Base-by-base conservation (phyloP, 2,329 filamentous ascomycete species). In the Colletotrichum filicis region DNA sequence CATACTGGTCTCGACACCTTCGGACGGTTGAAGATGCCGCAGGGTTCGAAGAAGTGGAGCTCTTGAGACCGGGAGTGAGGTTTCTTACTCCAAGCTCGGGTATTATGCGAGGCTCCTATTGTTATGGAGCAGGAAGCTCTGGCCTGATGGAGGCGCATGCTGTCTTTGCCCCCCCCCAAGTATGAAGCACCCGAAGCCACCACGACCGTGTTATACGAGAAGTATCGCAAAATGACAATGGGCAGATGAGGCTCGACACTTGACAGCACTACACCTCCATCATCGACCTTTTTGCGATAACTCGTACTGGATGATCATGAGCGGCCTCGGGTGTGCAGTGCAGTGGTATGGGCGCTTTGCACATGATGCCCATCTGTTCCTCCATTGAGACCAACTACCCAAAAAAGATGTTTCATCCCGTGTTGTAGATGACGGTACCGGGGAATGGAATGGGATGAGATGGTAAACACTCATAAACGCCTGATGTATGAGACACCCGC, bases 391-490 rank as follows among this genome's bases (percentile, higher is more conserved):
- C 42, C 19, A 22, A 49, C 19, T n/a, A n/a, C 42, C 42, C 6
- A 35, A 35, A 16, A 52, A 53, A 30, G 8, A 63, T 63, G 71
- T 74, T 74, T 74, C 71, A 67, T 74, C 71, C 68, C 67, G 67
- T 67, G 46, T 72, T 52, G 37, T 63, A 61, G 60, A 65, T 63
- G 55, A 19, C 28, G 19, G 26, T 32, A 46, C 58, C 22, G n/a
- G 42, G 14, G 28, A 32, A 67, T 67, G 35, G 71, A 68, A 74
- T 46, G 71, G 63, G 59, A 49, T 49, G 42, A n/a, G 19, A 49
- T 62, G n/a, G 12, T 26, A 64, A 74, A 66, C 68, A 71, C 59
- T 52, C 30, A 72, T 67, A 72, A 74, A 74, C 71, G 63, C 57
- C 61, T 72, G 71, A 66, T 53, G 35, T 59, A 56, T 65, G 66